A percentile compares a stretch with the other conserved stretches of the same genome.
Evolutionary conservation across 2,329 filamentous ascomycete species (phyloP).

Genomic region (Pochonia chlamydosporia): DNA sequence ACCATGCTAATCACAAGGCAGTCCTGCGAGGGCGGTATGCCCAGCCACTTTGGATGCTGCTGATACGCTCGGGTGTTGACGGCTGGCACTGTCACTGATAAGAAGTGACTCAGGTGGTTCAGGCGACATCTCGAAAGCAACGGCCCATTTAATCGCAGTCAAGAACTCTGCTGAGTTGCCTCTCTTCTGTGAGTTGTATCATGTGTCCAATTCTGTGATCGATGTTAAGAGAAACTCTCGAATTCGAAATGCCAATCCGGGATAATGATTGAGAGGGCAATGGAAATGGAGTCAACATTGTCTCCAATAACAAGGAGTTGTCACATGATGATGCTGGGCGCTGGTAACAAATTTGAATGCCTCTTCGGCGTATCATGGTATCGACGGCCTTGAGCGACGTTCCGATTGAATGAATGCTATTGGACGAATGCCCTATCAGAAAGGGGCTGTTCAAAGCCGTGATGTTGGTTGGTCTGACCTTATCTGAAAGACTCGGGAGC

Average conservation of each 20-base stretch:
- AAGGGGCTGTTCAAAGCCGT: not conserved
- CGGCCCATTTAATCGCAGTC: too few relatives aligned
- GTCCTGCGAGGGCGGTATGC: not conserved
- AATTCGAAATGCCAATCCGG: too few relatives aligned
- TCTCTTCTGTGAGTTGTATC: too few relatives aligned
- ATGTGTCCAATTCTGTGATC: too few relatives aligned
- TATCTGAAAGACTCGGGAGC: constrained; percentile 1
- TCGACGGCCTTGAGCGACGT: not conserved
- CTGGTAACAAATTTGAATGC: too few relatives aligned
- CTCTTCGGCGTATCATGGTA: too few relatives aligned
- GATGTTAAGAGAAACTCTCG: too few relatives aligned
- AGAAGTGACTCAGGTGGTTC: not conserved
- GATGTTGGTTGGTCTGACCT: constrained; percentile 5
- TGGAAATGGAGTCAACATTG: too few relatives aligned
- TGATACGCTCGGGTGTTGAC: not conserved
- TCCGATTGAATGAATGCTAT: not conserved
- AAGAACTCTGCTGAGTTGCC: too few relatives aligned
- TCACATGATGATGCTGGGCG: too few relatives aligned
- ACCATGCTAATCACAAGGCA: not conserved
- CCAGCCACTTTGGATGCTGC: not conserved
- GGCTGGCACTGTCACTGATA: not conserved
- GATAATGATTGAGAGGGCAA: too few relatives aligned
- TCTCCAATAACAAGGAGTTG: too few relatives aligned
- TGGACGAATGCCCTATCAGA: not conserved
- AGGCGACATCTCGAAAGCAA: constrained; percentile 11